Conservation (phyloP, 1,284 basidiomycete species). For the Phylloporus sp. region DNA sequence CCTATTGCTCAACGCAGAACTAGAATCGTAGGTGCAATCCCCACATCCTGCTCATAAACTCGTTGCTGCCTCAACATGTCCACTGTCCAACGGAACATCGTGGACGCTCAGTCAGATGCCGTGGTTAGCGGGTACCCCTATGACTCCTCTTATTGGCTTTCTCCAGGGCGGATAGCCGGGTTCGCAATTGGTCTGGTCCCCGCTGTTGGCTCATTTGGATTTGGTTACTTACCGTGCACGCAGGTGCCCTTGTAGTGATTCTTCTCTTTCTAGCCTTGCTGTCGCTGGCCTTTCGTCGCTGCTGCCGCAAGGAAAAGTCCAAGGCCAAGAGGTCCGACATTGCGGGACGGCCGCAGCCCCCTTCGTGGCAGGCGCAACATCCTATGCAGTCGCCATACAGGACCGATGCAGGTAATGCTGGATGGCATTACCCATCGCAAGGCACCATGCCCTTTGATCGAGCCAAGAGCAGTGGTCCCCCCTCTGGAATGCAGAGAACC, state of each 20-base stretch:
- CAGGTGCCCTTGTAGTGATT: conserved; percentile 16
- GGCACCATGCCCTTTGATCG: neutral
- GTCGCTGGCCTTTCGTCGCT: conserved; percentile 16
- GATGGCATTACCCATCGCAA: conserved; percentile 9
- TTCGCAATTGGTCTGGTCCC: conserved; percentile 29
- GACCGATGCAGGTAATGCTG: neutral
- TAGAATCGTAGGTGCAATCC: neutral
- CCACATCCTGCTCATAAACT: too few relatives aligned
- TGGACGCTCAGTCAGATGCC: conserved; percentile 1
- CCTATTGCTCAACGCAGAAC: neutral
- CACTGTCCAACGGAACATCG: conserved; percentile 6
- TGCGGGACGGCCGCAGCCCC: conserved; percentile 7
- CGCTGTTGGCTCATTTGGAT: neutral
- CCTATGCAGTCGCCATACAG: neutral
- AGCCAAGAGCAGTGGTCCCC: neutral
- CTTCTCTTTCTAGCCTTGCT: conserved; percentile 18
- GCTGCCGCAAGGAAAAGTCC: conserved; percentile 2
- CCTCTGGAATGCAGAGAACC: neutral
- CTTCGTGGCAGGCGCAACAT: conserved; percentile 17
- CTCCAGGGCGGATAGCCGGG: conserved; percentile 31
- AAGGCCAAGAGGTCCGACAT: neutral
- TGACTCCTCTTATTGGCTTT: conserved; percentile 22
- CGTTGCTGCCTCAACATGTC: too few relatives aligned
- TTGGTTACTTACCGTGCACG: neutral
- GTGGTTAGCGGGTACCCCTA: neutral